Evolutionary conservation across 371 early-diverging fungal genomes (phyloP), one percentile per base, ranked within the genome.

Genomic region (Mucor ambiguus): DNA sequence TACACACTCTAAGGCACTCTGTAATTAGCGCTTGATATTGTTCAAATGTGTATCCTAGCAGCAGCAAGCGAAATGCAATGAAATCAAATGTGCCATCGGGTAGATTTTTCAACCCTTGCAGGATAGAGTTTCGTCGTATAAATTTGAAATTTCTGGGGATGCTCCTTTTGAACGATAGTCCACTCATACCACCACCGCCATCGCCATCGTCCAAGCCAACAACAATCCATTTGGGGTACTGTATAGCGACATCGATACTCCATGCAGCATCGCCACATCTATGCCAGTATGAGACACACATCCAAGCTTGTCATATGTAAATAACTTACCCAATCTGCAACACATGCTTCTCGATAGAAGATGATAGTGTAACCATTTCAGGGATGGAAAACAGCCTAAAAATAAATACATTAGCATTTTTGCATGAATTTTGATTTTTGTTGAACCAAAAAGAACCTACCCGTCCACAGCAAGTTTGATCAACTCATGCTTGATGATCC

Each of bases 231-330:
- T 55, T 67, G 8, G 82, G 71, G 49, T 78, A 66, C 9, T 61
- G 56, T 3, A 63, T 49, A 16, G 82, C 79, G 9, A 79, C 63
- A 24, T 79, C 72, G 6, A 76, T 66, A n/a, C 64, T 68, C 82
- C 82, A 82, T 3, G 69, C 46, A 28, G 72, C 76, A 65, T 78
- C 76, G 2, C 79, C 79, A 65, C 82, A 82, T 24, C 81, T 76
- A 60, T 11, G 24, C 10, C 22, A 10, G 8, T 26, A 49, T 48
- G 1, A n/a, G n/a, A 18, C 35, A 48, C 32, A n/a, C 20, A 49
- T 8, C 22, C 32, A 62, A 20, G 44, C n/a, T 22, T 20, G 24
- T 26, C 38, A 60, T 35, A 58, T 48, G 29, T 14, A 10, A 1
- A 55, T 26, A 30, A n/a, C 35, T 71, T 80, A 80, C 77, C 74